Conservation (phyloP, 257 asterid genomes). For the Rehmannia glutinosa region DNA sequence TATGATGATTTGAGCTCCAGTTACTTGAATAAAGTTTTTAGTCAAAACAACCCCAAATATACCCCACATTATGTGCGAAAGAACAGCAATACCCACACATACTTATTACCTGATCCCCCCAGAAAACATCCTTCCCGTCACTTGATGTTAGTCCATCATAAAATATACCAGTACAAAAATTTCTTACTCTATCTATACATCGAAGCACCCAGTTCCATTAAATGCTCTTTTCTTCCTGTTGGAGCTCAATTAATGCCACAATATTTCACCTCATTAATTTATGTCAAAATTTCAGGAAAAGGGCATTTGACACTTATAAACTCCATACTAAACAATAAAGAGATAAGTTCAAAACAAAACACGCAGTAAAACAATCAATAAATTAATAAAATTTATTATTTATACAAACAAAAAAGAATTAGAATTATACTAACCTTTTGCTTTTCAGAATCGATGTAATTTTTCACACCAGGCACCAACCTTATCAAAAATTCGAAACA, state of each 20-base stretch:
- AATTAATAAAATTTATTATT: neutral
- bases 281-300: neutral
- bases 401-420: neutral
- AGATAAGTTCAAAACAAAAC: neutral
- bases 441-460: slow-evolving; percentile 74
- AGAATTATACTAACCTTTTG: slow-evolving; percentile 51
- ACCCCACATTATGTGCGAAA: no score
- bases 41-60: no score
- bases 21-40: neutral
- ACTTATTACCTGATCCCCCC: no score
- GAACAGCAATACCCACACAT: no score
- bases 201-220: neutral
- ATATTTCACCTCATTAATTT: neutral
- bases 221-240: slow-evolving; percentile 4
- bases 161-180: no score
- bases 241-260: neutral
- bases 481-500: slow-evolving; percentile 24
- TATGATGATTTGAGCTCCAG: neutral
- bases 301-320: neutral
- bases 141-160: no score
- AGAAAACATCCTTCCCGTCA: no score
- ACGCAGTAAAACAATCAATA: neutral
- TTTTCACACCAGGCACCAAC: slow-evolving; percentile 80
- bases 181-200: neutral
- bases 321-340: neutral